Conservation (phyloP, 2,329 filamentous ascomycete genomes). For the Metarhizium brunneum region DNA sequence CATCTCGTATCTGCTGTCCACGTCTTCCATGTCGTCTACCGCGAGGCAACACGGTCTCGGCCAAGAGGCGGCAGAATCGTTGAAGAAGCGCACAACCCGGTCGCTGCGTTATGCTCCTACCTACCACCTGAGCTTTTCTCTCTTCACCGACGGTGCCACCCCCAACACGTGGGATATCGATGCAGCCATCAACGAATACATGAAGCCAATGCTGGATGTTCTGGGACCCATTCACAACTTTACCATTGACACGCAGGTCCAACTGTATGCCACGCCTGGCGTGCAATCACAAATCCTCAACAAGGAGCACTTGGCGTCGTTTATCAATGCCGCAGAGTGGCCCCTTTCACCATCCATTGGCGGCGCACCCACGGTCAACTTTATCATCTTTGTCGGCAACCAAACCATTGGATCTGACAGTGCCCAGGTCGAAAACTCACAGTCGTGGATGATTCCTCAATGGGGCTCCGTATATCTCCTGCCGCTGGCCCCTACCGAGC, state of each 20-base stretch:
- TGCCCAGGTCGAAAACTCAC: conserved; percentile 37
- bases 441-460: conserved; percentile 86
- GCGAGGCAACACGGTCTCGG: conserved; percentile 35
- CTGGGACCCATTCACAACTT: conserved; percentile 85
- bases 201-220: conserved; percentile 71
- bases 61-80: conserved; percentile 43
- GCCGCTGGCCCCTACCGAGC: conserved; percentile 28
- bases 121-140: conserved; percentile 91
- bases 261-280: conserved; percentile 75
- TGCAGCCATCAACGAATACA: conserved; percentile 66
- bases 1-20: conserved; percentile 64
- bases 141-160: conserved; percentile 70
- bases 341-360: conserved; percentile 91
- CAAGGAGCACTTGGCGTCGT: conserved; percentile 83
- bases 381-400: conserved; percentile 81
- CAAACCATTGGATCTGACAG: conserved; percentile 52
- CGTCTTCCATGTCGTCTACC: conserved; percentile 43
- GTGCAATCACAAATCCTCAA: conserved; percentile 56
- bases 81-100: conserved; percentile 65
- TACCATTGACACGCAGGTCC: conserved; percentile 91
- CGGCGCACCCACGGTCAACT: conserved; percentile 88
- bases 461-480: conserved; percentile 72
- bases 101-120: conserved; percentile 87
- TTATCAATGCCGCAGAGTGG: conserved; percentile 98
- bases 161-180: conserved; percentile 93